Conservation (phyloP, 2,329 filamentous ascomycete species). For the Calcarisporium arbuscula region DNA sequence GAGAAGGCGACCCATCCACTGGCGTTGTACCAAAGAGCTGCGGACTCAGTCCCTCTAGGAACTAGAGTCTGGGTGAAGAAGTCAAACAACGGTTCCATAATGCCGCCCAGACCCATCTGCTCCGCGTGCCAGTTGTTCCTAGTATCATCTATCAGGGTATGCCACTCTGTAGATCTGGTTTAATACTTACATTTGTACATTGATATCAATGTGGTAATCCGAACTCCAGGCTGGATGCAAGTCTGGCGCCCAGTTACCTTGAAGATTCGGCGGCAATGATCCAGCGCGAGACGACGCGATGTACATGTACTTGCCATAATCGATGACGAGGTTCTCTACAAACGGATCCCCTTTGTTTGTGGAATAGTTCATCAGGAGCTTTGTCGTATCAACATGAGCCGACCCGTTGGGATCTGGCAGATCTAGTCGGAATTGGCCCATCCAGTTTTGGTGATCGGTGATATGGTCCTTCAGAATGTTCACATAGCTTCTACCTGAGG, state of each 20-base stretch:
- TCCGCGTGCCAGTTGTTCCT: constrained; percentile 54
- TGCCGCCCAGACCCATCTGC: constrained; percentile 40
- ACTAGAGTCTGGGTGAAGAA: constrained; percentile 49
- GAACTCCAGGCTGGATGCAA: constrained; percentile 36
- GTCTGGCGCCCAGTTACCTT: constrained; percentile 47
- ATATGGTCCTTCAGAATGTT: constrained; percentile 28
- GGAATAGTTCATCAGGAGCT: constrained; percentile 5
- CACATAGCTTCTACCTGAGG: too few relatives aligned
- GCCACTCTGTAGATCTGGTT: too few relatives aligned
- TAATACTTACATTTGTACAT: constrained; percentile 57
- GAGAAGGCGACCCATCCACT: constrained; percentile 51
- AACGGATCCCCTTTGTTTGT: constrained; percentile 39
- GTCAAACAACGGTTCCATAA: constrained; percentile 41
- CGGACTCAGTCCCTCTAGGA: constrained; percentile 46
- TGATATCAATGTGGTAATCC: constrained; percentile 55
- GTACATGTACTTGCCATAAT: constrained; percentile 47
- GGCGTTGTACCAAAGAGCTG: constrained; percentile 45
- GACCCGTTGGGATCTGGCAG: constrained; percentile 39
- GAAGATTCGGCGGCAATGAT: constrained; percentile 49
- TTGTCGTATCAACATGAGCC: constrained; percentile 28
- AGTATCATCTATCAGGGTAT: too few relatives aligned
- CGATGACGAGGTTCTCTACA: constrained; percentile 46
- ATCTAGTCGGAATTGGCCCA: constrained; percentile 32
- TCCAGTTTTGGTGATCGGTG: constrained; percentile 33
- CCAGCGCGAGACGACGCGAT: constrained; percentile 46